Evolutionary conservation across 2,329 filamentous ascomycete genomes (phyloP), one percentile per base, ranked within the genome.

Genomic region (Aspergillus jensenii): DNA sequence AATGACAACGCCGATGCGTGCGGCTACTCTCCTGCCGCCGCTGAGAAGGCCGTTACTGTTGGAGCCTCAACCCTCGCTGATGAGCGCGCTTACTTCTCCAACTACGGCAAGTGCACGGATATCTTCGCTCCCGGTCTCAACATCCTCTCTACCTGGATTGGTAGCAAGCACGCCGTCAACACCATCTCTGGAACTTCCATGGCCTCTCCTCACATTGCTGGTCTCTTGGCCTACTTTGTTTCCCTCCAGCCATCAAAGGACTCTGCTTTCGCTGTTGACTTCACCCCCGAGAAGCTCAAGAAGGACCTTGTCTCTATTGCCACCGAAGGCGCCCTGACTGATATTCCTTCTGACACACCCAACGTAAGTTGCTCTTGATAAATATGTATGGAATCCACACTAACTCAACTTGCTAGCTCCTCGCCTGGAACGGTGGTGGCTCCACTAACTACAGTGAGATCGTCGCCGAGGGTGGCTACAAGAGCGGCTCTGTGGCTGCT

Each of bases 121-220:
- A 96, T 99, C 84, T 99, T 99, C 72, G 95, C 93, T 63, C 95
- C 95, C 61, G 95, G 95, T 73, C 85, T 97, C 71, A 96, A 92
- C 88, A 96, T 99, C 71, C 86, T 91, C 70, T 99, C 95, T 65
- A 98, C 95, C 76, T 99, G 95, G 95, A 96, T 96, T 71, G 95
- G 96, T 75, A 93, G 89, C 86, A 90, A 95, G 79, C 88, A 93
- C 72, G 93, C 95, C 72, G 87, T 91, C 82, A 99, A 99, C 88
- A 97, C 91, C 81, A 99, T 99, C 82, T 98, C 93, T 43, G 95
- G 95, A 77, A 99, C 95, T 66, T 99, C 95, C 55, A 99, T 99
- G 95, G 95, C 95, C 62, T 98, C 95, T 62, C 95, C 95, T 68
- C 95, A 99, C 79, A 90, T 99, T 75, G 89, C 88, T 74, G 95